These are phyloP conservation scores for Epichloe typhina DNA, from an alignment of 2,329 filamentous ascomycete species.

Conservation along the genomic window DNA sequence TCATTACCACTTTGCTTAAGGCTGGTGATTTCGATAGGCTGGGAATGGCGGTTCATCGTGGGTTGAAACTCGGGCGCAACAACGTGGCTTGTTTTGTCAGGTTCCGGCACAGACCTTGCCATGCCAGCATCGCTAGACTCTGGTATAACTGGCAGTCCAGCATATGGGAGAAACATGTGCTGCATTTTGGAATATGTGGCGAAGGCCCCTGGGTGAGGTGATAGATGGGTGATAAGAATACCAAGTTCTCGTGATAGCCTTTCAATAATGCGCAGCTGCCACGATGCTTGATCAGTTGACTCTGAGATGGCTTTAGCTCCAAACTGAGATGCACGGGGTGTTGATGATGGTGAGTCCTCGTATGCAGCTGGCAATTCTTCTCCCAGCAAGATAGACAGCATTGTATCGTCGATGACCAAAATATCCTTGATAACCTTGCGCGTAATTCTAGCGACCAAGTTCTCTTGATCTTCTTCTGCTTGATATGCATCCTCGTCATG, in stretches of 20 bases:
- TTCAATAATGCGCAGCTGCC: slow-evolving; percentile 70
- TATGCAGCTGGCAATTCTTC: slow-evolving; percentile 52
- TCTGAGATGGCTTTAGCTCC: slow-evolving; percentile 17
- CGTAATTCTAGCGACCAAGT: slow-evolving; percentile 70
- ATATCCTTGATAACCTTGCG: slow-evolving; percentile 77
- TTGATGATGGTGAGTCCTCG: slow-evolving; percentile 31
- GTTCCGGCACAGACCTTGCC: slow-evolving; percentile 13
- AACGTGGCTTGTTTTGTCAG: slow-evolving; percentile 12
- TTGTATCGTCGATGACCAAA: slow-evolving; percentile 77
- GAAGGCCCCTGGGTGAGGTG: slow-evolving; percentile 73
- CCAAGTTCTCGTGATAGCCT: slow-evolving; percentile 80
- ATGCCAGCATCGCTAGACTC: slow-evolving; percentile 30
- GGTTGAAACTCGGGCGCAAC: slow-evolving; percentile 31
- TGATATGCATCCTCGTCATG: slow-evolving; percentile 37
- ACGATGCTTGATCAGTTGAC: slow-evolving; percentile 32
- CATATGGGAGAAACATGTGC: slow-evolving; percentile 57
- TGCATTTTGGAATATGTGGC: slow-evolving; percentile 61
- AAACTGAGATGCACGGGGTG: slow-evolving; percentile 29
- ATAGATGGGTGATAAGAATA: slow-evolving; percentile 67
- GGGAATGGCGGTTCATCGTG: slow-evolving; percentile 26
- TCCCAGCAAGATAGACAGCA: slow-evolving; percentile 78
- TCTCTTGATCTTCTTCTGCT: slow-evolving; percentile 41
- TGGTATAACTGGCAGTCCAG: slow-evolving; percentile 56
- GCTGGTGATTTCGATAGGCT: slow-evolving; percentile 25
- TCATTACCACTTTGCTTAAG: slow-evolving; percentile 12